phyloP scores from a whole-genome alignment of 2,329 filamentous ascomycete genomes.

The Colletotrichum limetticola region DNA sequence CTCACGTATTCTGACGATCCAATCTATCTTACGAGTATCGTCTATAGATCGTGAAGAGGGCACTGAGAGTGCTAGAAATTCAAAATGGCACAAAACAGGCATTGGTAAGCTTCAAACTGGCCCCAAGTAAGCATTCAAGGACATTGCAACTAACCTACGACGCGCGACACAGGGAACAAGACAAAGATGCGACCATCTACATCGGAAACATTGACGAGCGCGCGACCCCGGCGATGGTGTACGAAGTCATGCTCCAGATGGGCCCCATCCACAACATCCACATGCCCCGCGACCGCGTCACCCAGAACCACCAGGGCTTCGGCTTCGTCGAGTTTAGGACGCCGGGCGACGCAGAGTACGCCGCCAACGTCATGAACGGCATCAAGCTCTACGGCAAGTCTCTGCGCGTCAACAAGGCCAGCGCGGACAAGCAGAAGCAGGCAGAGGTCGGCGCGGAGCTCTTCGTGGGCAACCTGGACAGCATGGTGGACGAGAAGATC shows the following conservation, averaged over 20 bases:
- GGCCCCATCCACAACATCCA: constrained; percentile 98
- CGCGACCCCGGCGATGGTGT: constrained; percentile 88
- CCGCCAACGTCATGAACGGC: constrained; percentile 95
- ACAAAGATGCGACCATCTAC: constrained; percentile 98
- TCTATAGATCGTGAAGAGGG: neutral
- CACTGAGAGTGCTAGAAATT: neutral
- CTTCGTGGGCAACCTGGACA: constrained; percentile 95
- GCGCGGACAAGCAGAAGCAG: constrained; percentile 92
- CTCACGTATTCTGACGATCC: neutral
- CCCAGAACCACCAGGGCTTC: constrained; percentile 96
- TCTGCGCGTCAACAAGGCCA: constrained; percentile 93
- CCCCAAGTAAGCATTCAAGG: neutral
- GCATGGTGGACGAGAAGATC: constrained; percentile 94
- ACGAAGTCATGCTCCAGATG: constrained; percentile 98
- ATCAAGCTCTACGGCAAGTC: constrained; percentile 93
- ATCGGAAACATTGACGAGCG: constrained; percentile 99
- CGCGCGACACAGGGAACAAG: constrained; percentile 80
- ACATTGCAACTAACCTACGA: constrained; percentile 35
- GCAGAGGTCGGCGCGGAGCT: constrained; percentile 96
- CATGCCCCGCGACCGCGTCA: constrained; percentile 97
- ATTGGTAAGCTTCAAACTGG: constrained; percentile 68
- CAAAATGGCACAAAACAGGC: constrained; percentile 75
- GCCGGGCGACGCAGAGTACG: constrained; percentile 96
- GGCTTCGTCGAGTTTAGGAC: constrained; percentile 99
- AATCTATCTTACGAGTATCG: neutral